A percentile compares a stretch with the other conserved stretches of the same genome.
These are phyloP conservation scores for Aureococcus anophagefferens DNA, from an alignment of 108 stramenopile genomes.

Conservation along the genomic window DNA sequence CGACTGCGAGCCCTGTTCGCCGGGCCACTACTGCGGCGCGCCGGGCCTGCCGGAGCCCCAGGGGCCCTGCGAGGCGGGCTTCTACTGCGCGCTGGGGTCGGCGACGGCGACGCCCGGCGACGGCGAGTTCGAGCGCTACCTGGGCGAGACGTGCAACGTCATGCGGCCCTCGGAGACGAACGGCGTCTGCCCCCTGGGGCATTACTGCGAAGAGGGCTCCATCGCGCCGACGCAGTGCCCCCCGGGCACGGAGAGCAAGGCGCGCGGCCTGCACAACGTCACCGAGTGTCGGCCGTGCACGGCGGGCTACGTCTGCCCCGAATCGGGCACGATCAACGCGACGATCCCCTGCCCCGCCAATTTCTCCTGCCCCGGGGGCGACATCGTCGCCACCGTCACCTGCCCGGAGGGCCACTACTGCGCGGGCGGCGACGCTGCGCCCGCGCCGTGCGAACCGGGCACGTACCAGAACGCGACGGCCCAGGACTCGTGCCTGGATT, in stretches of 20 bases:
- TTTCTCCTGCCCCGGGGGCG: conserved; percentile 32
- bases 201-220: conserved; percentile 19
- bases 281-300: not conserved
- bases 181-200: conserved; percentile 21
- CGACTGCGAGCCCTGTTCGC: not conserved
- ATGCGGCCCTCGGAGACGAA: not conserved
- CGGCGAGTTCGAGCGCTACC: conserved; percentile 7
- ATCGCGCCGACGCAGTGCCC: conserved; percentile 15
- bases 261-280: not conserved
- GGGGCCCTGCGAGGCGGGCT: conserved; percentile 20
- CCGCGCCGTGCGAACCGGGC: conserved; percentile 19
- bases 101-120: not conserved
- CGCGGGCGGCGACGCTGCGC: conserved; percentile 7
- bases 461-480: conserved; percentile 19
- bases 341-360: conserved; percentile 13
- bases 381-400: not conserved
- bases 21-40: not conserved
- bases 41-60: conserved; percentile 14
- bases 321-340: not conserved
- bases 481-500: not conserved
- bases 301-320: conserved; percentile 1
- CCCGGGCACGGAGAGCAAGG: conserved; percentile 4
- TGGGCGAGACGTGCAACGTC: not conserved
- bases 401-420: conserved; percentile 17
- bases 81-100: conserved; percentile 12